phyloP scores from a whole-genome alignment of 352 stramenopile species.

The Pythium volutum region DNA sequence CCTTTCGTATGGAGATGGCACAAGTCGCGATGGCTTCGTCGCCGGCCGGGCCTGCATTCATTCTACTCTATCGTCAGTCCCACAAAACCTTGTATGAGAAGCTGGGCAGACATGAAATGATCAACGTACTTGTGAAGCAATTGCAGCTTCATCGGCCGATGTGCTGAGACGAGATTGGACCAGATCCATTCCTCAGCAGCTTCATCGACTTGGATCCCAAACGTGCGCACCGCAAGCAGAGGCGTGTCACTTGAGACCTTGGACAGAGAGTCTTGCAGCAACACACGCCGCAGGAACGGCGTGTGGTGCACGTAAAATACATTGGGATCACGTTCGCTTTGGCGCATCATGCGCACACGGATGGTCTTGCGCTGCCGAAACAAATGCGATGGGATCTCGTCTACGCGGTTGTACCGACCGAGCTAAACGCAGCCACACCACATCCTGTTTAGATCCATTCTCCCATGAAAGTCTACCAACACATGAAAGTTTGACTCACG shows the following conservation, averaged over 20 bases:
- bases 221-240: slow-evolving; percentile 60
- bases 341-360: slow-evolving; percentile 66
- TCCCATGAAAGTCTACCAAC: neutral
- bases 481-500: slow-evolving; percentile 21
- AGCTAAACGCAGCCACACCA: slow-evolving; percentile 28
- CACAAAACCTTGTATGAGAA: neutral
- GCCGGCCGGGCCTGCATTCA: slow-evolving; percentile 1
- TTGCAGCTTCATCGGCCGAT: slow-evolving; percentile 59
- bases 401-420: slow-evolving; percentile 44
- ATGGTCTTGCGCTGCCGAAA: slow-evolving; percentile 70
- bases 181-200: slow-evolving; percentile 63
- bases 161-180: slow-evolving; percentile 60
- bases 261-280: slow-evolving; percentile 61
- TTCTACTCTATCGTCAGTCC: neutral
- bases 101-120: neutral
- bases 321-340: slow-evolving; percentile 59
- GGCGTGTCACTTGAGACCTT: slow-evolving; percentile 18
- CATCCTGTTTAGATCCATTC: neutral
- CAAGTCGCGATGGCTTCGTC: slow-evolving; percentile 44
- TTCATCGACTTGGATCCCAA: slow-evolving; percentile 75
- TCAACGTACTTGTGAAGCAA: slow-evolving; percentile 57
- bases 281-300: slow-evolving; percentile 52
- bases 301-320: slow-evolving; percentile 85
- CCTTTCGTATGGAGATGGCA: slow-evolving; percentile 42
- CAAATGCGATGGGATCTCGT: slow-evolving; percentile 60